Base-by-base conservation (phyloP, 345 rosid genomes). In the Linum lewisii region DNA sequence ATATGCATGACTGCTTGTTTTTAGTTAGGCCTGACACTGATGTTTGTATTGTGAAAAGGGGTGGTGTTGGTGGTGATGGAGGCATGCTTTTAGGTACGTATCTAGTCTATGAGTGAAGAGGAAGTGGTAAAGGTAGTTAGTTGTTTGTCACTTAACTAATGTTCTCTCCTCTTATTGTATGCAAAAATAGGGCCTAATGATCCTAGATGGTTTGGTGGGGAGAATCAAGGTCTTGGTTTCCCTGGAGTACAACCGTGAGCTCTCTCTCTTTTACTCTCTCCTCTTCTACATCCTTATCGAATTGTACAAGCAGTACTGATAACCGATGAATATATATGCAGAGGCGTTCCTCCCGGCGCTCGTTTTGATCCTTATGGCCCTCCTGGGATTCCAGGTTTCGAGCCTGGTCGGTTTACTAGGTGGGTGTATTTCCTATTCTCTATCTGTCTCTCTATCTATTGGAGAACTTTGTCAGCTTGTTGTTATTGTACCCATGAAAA, bases 281-380 rank as follows among this genome's bases (percentile, higher is more conserved):
- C 47, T 42, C 18, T 42, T 42, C 47, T 54, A 95, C 47, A 42
- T 42, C 92, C n/a, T 51, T 6, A n/a, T n/a, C 10, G 38, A 11
- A 42, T 11, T 11, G 47, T 42, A 42, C 18, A 11, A 42, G 24
- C 13, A 20, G 4, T 53, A 54, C 36, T 53, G 50, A 63, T 61
- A n/a, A 32, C 45, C 25, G 54, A 15, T 63, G 54, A 15, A 19
- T 60, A 36, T 34, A 16, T 65, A 58, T 67, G 69, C 86, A 88
- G 98, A 62, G 85, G 85, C 51, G 68, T 73, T 54, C 96, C 93
- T 63, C 96, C 95, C 10, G 98, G 98, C 73, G 91, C 97, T 62
- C 91, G 94, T 54, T 89, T 84, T 65, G 95, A 92, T 75, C 97
- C 99, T 2, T 81, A 62, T 64, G 99, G 99, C 19, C 99, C 97